Evolutionary conservation across 768 basidiomycete species (phyloP).

Genomic region (Mycena alexandri): DNA sequence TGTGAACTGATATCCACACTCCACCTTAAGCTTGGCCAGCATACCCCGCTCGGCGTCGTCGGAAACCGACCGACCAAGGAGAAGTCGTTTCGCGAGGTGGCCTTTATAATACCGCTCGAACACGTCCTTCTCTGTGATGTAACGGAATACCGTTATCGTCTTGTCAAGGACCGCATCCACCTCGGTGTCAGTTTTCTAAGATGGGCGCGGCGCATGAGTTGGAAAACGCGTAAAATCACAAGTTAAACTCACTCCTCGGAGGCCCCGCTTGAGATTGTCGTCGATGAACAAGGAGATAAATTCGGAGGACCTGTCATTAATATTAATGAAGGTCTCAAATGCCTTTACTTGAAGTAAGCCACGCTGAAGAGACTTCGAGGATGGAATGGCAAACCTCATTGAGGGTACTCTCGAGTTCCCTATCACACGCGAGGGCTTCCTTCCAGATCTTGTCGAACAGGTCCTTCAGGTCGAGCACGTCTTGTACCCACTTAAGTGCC

Average conservation of each 20-base stretch:
- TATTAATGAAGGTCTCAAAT: conserved; percentile 92
- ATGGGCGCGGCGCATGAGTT: conserved; percentile 14
- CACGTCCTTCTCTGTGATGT: conserved; percentile 93
- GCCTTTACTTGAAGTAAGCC: conserved; percentile 65
- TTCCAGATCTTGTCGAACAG: conserved; percentile 85
- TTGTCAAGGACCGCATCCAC: conserved; percentile 93
- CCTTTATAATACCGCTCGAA: conserved; percentile 99
- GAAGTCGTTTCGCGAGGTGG: conserved; percentile 93
- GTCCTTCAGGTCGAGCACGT: conserved; percentile 92
- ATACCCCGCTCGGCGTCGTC: conserved; percentile 98
- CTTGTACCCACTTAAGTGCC: conserved; percentile 94
- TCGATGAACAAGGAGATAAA: conserved; percentile 98
- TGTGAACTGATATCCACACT: conserved; percentile 97
- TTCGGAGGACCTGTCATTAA: conserved; percentile 89
- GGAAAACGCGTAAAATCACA: conserved; percentile 10
- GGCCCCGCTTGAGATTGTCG: conserved; percentile 93
- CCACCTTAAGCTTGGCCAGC: conserved; percentile 96
- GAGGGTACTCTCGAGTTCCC: conserved; percentile 82
- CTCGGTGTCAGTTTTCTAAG: conserved; percentile 93
- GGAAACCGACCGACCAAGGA: conserved; percentile 88
- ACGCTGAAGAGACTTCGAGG: conserved; percentile 4
- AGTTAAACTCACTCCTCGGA: conserved; percentile 82
- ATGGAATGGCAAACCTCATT: conserved; percentile 74
- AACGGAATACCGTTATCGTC: conserved; percentile 96
- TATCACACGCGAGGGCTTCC: conserved; percentile 77